Base-by-base conservation (phyloP, 2,329 filamentous ascomycete genomes). In the Calonectria pseudoturangicola region DNA sequence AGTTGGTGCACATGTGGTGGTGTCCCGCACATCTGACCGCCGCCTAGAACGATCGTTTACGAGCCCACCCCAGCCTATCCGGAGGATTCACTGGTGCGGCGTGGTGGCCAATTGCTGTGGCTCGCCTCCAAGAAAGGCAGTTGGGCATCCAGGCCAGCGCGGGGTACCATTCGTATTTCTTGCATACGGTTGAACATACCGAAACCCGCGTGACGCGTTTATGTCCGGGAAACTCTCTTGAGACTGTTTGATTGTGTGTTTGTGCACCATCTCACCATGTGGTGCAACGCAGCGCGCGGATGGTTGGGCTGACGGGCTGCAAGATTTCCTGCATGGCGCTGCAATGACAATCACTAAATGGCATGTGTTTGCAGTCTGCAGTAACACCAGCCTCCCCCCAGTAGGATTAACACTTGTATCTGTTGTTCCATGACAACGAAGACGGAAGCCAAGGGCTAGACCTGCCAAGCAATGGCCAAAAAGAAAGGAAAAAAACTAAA, bases 81-180 rank as follows among this genome's bases (percentile, higher is more conserved):
- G 43, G 63, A 71, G 30, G 30, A 51, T 50, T 66, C 39, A 60
- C 25, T 43, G 60, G 16, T 41, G 60, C 67, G 48, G 58, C 58
- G 48, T 25, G 50, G 69, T 45, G 64, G 69, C 69, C 64, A 71
- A 63, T 60, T 68, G 45, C n/a, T 58, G 36, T 33, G 48, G 47
- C 47, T 67, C 36, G 27, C 58, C 41, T 58, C 50, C 62, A 48
- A 66, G 33, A 62, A 54, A 50, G 62, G 62, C 68, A 70, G 39
- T 43, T 67, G 41, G 51, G 50, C 68, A 51, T 66, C 62, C 51
- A 50, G 48, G 50, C 62, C 30, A 21, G 51, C 62, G 54, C 69
- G 58, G 51, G 60, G 51, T 60, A 25, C 48, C 27, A 47, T 39
- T 72, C 70, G 70, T 72, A 72, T 72, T 72, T 27, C n/a, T 58